Evolutionary conservation across 139 green algal species (phyloP).

Genomic region (Pleodorina starrii): DNA sequence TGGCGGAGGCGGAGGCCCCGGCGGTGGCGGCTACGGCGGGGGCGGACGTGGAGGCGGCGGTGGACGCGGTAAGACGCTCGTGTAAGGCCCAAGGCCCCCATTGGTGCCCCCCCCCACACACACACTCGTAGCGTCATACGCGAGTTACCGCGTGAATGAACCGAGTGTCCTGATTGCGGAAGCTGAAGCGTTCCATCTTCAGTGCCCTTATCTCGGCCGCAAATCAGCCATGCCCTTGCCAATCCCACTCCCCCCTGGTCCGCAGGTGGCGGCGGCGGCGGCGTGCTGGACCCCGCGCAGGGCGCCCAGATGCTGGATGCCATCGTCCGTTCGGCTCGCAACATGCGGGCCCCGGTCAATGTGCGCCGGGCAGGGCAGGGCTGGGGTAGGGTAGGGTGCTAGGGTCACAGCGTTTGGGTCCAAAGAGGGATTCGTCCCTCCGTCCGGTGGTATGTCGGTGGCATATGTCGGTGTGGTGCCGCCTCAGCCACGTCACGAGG

Average conservation of each 20-base stretch:
- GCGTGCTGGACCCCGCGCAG: background rate
- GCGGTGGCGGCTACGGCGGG: background rate
- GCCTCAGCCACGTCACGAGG: background rate
- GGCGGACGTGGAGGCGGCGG: background rate
- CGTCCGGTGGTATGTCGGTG: background rate
- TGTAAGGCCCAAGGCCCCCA: background rate
- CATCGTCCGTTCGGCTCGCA: background rate
- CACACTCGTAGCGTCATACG: background rate
- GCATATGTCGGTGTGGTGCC: background rate
- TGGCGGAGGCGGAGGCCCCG: background rate
- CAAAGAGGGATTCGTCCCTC: no score
- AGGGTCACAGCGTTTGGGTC: background rate
- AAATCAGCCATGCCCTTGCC: background rate
- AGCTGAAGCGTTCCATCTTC: background rate
- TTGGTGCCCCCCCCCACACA: background rate
- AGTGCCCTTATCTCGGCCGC: background rate
- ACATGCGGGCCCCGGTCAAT: background rate
- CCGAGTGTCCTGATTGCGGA: background rate
- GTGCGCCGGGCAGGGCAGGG: background rate
- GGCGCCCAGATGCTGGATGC: background rate
- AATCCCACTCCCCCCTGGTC: background rate
- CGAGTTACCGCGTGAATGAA: background rate
- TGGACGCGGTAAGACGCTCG: background rate
- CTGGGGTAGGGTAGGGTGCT: background rate
- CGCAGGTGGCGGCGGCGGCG: background rate